Evolutionary conservation across 192 early-diverging fungal genomes (phyloP), one percentile per base, ranked within the genome.

Genomic region (Gaertneriomyces sp.): DNA sequence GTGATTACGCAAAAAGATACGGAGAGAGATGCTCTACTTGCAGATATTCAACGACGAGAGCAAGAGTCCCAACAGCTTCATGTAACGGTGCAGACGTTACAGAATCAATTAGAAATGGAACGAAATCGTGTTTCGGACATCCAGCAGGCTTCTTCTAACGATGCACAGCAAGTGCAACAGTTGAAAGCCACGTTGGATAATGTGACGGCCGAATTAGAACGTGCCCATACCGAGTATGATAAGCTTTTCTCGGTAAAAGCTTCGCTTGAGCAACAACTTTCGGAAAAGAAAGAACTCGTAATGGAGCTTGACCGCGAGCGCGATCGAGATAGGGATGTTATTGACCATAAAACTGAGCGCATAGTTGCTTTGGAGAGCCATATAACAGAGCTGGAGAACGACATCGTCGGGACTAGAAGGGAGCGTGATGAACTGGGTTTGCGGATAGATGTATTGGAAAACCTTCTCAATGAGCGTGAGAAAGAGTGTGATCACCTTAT

Each of bases 401-500:
- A 75, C 12, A 19, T 66, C 7, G 25, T 33, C 25, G 50, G 45
- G 9, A 45, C 50, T 11, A 64, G 74, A 20, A 43, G 61, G 12
- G 70, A 63, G 14, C 25, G 25, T 33, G 25, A 33, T 33, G 25
- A 33, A 33, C 1, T 33, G 25, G 25, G 25, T 33, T 33, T 2
- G 25, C 66, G 76, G 47, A 4, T 76, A 7, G 78, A 81, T 42
- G 19, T 60, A 10, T 14, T 78, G 54, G 71, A 56, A 20, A 12
- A 53, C 14, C 70, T 75, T 38, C 65, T 73, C n/a, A 67, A 81
- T 63, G 70, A 69, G n/a, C 73, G 71, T 45, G 81, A 82, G 43
- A 14, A 19, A 4, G 63, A 78, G 33, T 19, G 64, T 5, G 38
- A 14, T 7, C 16, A 14, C 6, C 16, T 77, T 8, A 41, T 33